phyloP scores from a whole-genome alignment of 1,284 basidiomycete species.

The Fomes fomentarius region DNA sequence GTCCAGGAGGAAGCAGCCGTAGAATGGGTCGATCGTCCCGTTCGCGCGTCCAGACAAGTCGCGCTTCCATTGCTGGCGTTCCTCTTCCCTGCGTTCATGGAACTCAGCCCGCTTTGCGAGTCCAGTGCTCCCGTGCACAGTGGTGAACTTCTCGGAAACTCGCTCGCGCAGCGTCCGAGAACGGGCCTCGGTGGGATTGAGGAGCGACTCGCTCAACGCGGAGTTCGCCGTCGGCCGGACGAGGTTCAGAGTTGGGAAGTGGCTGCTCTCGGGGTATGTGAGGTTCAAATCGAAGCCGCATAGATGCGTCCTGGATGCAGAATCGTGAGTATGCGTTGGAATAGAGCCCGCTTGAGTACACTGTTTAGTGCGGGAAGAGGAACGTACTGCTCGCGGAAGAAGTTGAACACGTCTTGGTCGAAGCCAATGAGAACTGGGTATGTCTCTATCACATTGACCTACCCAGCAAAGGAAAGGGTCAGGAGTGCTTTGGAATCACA shows the following conservation, averaged over 20 bases:
- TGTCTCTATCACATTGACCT: constrained; percentile 64
- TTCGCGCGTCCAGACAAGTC: constrained; percentile 31
- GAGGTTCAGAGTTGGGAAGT: constrained; percentile 45
- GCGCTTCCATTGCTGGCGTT: constrained; percentile 25
- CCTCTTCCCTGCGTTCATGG: constrained; percentile 21
- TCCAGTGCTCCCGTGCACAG: constrained; percentile 4
- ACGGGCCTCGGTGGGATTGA: constrained; percentile 16
- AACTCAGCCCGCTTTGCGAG: constrained; percentile 11
- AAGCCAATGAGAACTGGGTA: constrained; percentile 74
- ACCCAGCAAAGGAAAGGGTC: too few species aligned
- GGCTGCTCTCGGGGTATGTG: constrained; percentile 64
- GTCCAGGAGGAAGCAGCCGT: constrained; percentile 36
- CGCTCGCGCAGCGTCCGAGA: constrained; percentile 8
- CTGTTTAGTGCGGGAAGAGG: neutral
- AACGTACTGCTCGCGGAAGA: constrained; percentile 65
- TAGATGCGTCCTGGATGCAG: constrained; percentile 20
- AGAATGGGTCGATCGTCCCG: constrained; percentile 37
- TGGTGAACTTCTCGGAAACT: constrained; percentile 17
- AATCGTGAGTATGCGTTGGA: neutral
- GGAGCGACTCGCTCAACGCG: constrained; percentile 11
- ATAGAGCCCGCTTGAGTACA: neutral
- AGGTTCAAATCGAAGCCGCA: constrained; percentile 65
- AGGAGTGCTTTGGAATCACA: too few species aligned
- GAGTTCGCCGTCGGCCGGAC: constrained; percentile 11
- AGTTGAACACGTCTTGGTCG: constrained; percentile 63